Percentiles rank a stretch among this genome's conserved stretches.
Conservation (phyloP, 208 protist species). For the Leishmania turanica region DNA sequence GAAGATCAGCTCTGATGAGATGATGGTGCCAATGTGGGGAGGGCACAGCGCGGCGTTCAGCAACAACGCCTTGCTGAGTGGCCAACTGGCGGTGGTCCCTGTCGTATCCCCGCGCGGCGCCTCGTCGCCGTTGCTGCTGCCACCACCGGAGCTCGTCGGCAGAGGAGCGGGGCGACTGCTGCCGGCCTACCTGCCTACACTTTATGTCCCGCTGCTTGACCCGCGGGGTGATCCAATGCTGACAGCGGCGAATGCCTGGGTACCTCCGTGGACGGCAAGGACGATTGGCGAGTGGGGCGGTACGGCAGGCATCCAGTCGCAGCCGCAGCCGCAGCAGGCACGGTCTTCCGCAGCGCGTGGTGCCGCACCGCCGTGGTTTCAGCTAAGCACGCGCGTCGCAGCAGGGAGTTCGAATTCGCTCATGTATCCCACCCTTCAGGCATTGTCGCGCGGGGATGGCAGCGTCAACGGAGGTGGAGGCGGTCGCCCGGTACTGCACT, state of each 20-base stretch:
- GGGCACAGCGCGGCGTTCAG: neutral
- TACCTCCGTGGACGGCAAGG: neutral
- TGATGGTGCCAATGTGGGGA: neutral
- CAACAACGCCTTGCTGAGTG: neutral
- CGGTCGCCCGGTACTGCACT: neutral
- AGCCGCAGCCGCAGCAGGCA: neutral
- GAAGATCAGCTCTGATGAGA: neutral
- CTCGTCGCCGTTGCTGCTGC: neutral
- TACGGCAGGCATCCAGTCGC: neutral
- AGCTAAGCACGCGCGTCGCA: conserved; percentile 1
- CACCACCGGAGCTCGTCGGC: neutral
- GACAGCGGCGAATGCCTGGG: neutral
- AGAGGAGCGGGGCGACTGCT: neutral
- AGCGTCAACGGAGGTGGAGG: neutral
- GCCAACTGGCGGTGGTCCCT: neutral
- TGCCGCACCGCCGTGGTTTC: neutral
- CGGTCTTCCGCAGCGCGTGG: neutral
- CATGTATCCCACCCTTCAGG: neutral
- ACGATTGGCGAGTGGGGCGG: neutral
- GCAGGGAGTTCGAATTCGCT: neutral
- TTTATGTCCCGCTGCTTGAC: conserved; percentile 16
- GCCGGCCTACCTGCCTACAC: neutral
- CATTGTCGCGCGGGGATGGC: neutral
- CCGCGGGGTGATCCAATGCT: neutral
- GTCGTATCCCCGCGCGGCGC: neutral